Conservation (phyloP, 192 early-diverging fungal species). For the Borealophlyctis nickersoniae region DNA sequence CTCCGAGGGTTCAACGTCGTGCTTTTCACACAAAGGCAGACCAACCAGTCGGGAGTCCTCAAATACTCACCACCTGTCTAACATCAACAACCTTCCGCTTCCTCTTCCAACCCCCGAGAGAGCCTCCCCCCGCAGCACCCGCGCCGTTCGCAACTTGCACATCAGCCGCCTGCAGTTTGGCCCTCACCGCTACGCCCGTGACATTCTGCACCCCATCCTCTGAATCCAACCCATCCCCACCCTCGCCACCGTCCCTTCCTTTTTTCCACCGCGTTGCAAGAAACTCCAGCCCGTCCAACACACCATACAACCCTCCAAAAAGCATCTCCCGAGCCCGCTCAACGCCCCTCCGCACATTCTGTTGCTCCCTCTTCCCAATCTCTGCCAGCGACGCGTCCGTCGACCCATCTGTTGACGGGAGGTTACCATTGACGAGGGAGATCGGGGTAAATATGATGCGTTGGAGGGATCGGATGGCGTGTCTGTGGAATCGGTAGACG, state of each 20-base stretch:
- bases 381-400: too few relatives aligned
- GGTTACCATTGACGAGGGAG: not conserved
- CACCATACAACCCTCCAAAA: constrained; percentile 65
- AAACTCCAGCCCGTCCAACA: constrained; percentile 79
- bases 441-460: constrained; percentile 44
- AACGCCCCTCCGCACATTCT: not conserved
- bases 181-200: not conserved
- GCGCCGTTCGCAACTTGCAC: not conserved
- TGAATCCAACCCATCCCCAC: not conserved
- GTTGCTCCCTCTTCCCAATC: too few relatives aligned
- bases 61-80: constrained; percentile 20
- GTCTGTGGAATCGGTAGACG: constrained; percentile 68
- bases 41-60: not conserved
- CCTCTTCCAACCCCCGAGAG: constrained; percentile 13
- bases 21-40: too few relatives aligned
- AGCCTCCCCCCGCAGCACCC: not conserved
- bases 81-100: constrained; percentile 32
- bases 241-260: not conserved
- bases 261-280: constrained; percentile 34
- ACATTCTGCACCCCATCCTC: constrained; percentile 3
- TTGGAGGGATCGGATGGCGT: constrained; percentile 60
- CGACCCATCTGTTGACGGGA: too few relatives aligned
- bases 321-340: not conserved
- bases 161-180: not conserved
- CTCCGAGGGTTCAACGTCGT: too few relatives aligned